Conservation (phyloP, 23 red algal genomes). For the Gracilaria vermiculophylla region DNA sequence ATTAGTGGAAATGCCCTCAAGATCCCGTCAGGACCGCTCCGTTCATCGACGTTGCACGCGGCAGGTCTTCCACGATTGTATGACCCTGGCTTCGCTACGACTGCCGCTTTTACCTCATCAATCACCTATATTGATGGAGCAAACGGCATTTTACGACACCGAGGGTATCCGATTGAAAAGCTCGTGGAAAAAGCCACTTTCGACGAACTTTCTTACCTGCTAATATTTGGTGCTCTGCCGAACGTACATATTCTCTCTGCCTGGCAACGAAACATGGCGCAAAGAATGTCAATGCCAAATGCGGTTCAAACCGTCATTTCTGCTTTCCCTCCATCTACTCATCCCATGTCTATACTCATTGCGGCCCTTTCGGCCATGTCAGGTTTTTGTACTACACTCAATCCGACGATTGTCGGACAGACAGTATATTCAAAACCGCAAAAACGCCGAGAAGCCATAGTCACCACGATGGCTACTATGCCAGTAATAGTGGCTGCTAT, state of each 20-base stretch:
- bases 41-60: neutral
- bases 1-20: neutral
- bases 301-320: slow-evolving; percentile 31
- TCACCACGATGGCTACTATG: slow-evolving; percentile 38
- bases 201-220: slow-evolving; percentile 69
- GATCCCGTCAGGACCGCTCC: neutral
- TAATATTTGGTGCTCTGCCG: slow-evolving; percentile 81
- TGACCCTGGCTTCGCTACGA: slow-evolving; percentile 97
- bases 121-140: slow-evolving; percentile 91
- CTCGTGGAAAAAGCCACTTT: slow-evolving; percentile 67
- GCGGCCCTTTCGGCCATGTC: slow-evolving; percentile 77
- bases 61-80: slow-evolving; percentile 47
- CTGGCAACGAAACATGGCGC: neutral
- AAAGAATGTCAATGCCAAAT: slow-evolving; percentile 14
- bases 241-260: slow-evolving; percentile 29
- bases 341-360: slow-evolving; percentile 92
- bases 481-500: slow-evolving; percentile 30
- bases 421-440: slow-evolving; percentile 37
- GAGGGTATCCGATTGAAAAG: slow-evolving; percentile 88
- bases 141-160: slow-evolving; percentile 72
- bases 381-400: slow-evolving; percentile 46
- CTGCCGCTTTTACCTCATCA: slow-evolving; percentile 42
- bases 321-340: slow-evolving; percentile 59
- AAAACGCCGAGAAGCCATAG: slow-evolving; percentile 27
- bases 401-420: slow-evolving; percentile 63